phyloP scores from a whole-genome alignment of 2,329 filamentous ascomycete species.

The Sarocladium oryzae region DNA sequence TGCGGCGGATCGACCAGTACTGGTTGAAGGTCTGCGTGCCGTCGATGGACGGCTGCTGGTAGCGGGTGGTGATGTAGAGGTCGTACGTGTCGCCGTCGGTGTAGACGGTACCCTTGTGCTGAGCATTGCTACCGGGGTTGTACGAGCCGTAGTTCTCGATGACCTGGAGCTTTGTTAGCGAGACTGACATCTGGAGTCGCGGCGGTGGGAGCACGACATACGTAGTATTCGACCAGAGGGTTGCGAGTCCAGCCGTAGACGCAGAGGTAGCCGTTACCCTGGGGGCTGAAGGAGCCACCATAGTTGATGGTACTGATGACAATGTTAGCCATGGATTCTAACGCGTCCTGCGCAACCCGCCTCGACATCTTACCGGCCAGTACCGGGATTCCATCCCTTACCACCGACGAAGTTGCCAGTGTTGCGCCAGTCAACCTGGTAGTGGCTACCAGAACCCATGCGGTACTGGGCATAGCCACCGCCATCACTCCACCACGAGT shows the following conservation, averaged over 20 bases:
- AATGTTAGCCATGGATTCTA: background rate
- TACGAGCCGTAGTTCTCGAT: slow-evolving; percentile 36
- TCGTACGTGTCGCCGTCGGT: slow-evolving; percentile 29
- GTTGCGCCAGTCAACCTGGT: slow-evolving; percentile 43
- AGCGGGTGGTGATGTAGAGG: slow-evolving; percentile 26
- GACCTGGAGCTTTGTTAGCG: slow-evolving; percentile 22
- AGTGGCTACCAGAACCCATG: slow-evolving; percentile 44
- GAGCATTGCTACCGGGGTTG: slow-evolving; percentile 31
- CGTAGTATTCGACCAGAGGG: slow-evolving; percentile 31
- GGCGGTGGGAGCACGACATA: slow-evolving; percentile 9
- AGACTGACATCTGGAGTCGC: background rate
- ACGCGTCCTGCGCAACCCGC: too few species aligned
- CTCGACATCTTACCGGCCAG: slow-evolving; percentile 21
- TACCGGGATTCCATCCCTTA: slow-evolving; percentile 42
- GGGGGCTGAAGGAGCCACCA: slow-evolving; percentile 37
- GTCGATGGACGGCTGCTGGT: slow-evolving; percentile 39
- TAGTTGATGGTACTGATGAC: slow-evolving; percentile 41
- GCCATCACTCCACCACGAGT: slow-evolving; percentile 54
- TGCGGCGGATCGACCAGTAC: slow-evolving; percentile 43
- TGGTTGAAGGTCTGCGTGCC: slow-evolving; percentile 43
- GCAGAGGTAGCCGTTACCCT: slow-evolving; percentile 42
- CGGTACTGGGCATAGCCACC: slow-evolving; percentile 45
- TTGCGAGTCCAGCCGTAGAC: slow-evolving; percentile 34
- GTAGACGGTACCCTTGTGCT: slow-evolving; percentile 24
- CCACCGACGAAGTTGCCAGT: slow-evolving; percentile 42